Conservation (phyloP, 164 flowering plant species). For the Cinnamomum chago region DNA sequence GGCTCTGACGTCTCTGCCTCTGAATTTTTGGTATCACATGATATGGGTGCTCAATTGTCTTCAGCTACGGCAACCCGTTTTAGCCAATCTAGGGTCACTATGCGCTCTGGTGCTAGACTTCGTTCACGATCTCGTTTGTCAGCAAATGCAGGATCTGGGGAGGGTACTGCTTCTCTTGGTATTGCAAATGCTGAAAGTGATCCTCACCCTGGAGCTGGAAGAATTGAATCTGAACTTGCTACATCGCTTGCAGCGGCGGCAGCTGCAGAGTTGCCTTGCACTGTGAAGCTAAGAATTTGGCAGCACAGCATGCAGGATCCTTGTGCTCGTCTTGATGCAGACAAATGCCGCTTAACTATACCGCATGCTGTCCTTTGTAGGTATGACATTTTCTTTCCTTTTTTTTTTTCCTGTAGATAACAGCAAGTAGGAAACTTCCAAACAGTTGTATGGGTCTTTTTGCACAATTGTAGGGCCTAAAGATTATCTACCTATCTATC, state of each 20-base stretch:
- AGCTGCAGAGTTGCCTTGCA: slow-evolving; percentile 93
- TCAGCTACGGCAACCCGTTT: slow-evolving; percentile 25
- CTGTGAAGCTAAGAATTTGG: slow-evolving; percentile 94
- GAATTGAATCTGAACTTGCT: slow-evolving; percentile 71
- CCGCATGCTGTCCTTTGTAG: slow-evolving; percentile 99
- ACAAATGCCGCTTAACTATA: slow-evolving; percentile 66
- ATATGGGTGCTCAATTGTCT: slow-evolving; percentile 27
- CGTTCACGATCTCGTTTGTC: slow-evolving; percentile 41
- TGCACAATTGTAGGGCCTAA: too few species aligned
- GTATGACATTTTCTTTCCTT: slow-evolving; percentile 29
- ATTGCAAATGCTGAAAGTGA: slow-evolving; percentile 37
- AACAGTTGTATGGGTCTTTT: too few species aligned
- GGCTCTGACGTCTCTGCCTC: slow-evolving; percentile 22
- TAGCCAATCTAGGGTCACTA: slow-evolving; percentile 33
- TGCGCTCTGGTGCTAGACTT: slow-evolving; percentile 49
- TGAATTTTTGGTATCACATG: slow-evolving; percentile 14
- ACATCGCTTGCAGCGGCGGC: slow-evolving; percentile 80
- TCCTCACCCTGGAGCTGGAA: slow-evolving; percentile 44
- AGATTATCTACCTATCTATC: too few species aligned
- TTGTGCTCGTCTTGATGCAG: slow-evolving; percentile 61
- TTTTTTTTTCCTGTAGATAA: too few species aligned
- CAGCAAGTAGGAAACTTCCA: too few species aligned
- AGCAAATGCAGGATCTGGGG: slow-evolving; percentile 34
- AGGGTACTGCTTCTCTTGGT: slow-evolving; percentile 29
- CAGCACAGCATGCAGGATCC: slow-evolving; percentile 82